Base-by-base conservation (phyloP, 176 grass and related monocot genomes). In the Rhynchospora breviuscula region DNA sequence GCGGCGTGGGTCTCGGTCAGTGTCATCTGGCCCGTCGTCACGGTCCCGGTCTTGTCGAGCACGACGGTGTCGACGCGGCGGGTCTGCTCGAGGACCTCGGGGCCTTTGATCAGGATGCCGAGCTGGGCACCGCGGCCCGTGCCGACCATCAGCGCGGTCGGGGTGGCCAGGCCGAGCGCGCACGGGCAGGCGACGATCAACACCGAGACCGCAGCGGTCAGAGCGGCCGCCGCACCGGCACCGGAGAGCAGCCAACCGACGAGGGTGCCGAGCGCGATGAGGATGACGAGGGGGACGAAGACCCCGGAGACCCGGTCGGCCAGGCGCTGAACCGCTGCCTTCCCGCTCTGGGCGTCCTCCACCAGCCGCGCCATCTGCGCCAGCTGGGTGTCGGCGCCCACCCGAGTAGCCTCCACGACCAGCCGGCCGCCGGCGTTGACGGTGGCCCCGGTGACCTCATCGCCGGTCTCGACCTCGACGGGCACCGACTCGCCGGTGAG, bases 141-240 rank as follows among this genome's bases (percentile, higher is more conserved):
- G 44, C 91, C 91, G 47, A 97, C 94, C 94, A 97, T 97, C 63
- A 97, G 91, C 59, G 94, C 94, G 70, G 94, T 97, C 56, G 94
- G 94, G 59, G 94, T 97, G 52, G 94, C 91, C 79, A 97, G 84
- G 83, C 94, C 94, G 86, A 97, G 89, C 64, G 94, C 94, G 87
- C 89, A 97, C 59, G 94, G 94, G 57, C 94, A 97, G 18, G 94
- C 94, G 81, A 97, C 93, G 33, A 97, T 91, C 53, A 97, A 89
- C 63, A 97, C 94, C 29, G 91, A 97, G 63, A 97, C 93, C 65
- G 91, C 93, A 81, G 93, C 93, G 86, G 91, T 93, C 43, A 97
- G 94, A 67, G 91, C 93, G 84, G 91, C 89, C 75, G 91, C 87
- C 84, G 89, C 89, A 79, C 87, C 91, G 57, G 89, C 91, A 80